Evolutionary conservation across 2,329 filamentous ascomycete species (phyloP), one percentile per base, ranked within the genome.

Genomic region (Chrysosporium queenslandicum): DNA sequence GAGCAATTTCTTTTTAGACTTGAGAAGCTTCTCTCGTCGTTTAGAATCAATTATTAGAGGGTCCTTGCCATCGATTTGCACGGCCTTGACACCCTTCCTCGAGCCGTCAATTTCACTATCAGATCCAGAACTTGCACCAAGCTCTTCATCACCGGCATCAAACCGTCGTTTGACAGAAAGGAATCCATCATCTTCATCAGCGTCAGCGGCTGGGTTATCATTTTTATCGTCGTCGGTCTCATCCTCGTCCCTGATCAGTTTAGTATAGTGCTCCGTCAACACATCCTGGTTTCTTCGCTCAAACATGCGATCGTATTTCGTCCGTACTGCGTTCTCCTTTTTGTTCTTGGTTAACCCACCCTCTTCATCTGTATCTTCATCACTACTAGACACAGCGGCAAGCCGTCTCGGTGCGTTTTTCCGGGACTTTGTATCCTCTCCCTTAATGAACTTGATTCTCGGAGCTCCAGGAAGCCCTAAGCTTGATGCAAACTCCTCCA

Each of bases 281-380:
- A 98, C 86, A 64, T 96, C 90, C 69, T 97, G 91, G 69, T 98
- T 98, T 61, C 85, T 86, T 55, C 92, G 79, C 73, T 96, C 91
- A 69, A 97, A 96, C 92, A 98, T 97, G 60, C 88, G 85, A 68
- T 98, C 89, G 66, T 94, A 94, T 68, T 95, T 97, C 29, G 94
- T 98, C 56, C 89, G 81, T 16, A 95, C 87, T 60, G 82, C 79
- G 9, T 77, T 74, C 71, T 86, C 83, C 70, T 83, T 81, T 66
- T 79, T 81, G 62, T 77, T 76, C 30, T 66, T 62, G 16, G 18
- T 43, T 53, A 72, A 73, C 9, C 67, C 70, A 3, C 65, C 72
- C 11, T 67, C 70, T 3, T 66, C 72, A 18, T 72, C 74, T 3
- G 68, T 73, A 8, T 74, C 74, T 40, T 49, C 47, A 14, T 76